These are phyloP conservation scores for Pholiota molesta DNA, from an alignment of 768 basidiomycete genomes.

Conservation along the genomic window DNA sequence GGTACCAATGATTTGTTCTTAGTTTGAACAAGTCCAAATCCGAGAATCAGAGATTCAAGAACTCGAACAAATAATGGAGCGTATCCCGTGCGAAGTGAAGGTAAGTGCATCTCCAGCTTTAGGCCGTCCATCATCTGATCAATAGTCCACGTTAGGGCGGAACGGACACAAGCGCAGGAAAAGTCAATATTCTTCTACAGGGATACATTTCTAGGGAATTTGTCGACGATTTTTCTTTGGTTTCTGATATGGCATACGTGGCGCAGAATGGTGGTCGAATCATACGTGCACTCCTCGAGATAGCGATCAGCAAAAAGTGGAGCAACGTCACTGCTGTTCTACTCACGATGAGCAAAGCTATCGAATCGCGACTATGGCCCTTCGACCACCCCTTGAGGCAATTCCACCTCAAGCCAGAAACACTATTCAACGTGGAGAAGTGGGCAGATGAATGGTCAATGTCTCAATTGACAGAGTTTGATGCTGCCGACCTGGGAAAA, in stretches of 20 bases:
- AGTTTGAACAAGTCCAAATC: conserved; percentile 96
- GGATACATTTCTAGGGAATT: conserved; percentile 78
- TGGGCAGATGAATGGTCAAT: conserved; percentile 85
- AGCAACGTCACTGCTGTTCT: conserved; percentile 79
- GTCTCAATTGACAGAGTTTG: conserved; percentile 68
- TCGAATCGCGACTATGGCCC: conserved; percentile 93
- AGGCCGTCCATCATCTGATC: not conserved
- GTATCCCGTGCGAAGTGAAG: conserved; percentile 80
- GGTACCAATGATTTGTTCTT: conserved; percentile 9
- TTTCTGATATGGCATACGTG: conserved; percentile 93
- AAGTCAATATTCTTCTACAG: conserved; percentile 95
- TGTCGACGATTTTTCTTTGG: conserved; percentile 94
- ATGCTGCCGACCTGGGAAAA: conserved; percentile 71
- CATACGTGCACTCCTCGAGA: conserved; percentile 91
- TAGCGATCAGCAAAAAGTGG: conserved; percentile 92
- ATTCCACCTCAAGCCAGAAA: conserved; percentile 74
- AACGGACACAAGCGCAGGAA: conserved; percentile 58
- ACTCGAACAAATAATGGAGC: conserved; percentile 67
- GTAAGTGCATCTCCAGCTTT: conserved; percentile 38
- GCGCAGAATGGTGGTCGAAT: conserved; percentile 96
- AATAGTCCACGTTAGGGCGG: conserved; percentile 50
- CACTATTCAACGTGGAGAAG: conserved; percentile 74
- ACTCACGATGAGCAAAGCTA: conserved; percentile 90
- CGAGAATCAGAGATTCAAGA: conserved; percentile 90
- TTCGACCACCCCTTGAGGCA: conserved; percentile 91